Base-by-base conservation (phyloP, 805 yeast genomes). In the Candida sithepensis region DNA sequence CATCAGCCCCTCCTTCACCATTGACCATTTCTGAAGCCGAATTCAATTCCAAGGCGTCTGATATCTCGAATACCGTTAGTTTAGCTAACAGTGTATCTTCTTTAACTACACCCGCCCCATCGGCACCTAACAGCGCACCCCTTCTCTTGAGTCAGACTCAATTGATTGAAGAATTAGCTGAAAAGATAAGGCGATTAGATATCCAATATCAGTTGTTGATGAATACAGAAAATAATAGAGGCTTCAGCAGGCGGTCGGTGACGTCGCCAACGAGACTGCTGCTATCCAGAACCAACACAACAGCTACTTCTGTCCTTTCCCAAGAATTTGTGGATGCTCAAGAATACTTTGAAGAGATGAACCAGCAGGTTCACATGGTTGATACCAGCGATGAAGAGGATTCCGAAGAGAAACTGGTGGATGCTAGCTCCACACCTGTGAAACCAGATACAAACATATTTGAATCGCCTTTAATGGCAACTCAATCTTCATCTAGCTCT, bases 291-390 rank as follows among this genome's bases (percentile, higher is more conserved):
- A 58, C 61, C 2, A 54, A 51, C 18, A 61, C 64, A 1, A 45
- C 59, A 8, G 59, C 61, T 3, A 58, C 62, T 4, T 69, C 77
- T 3, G 58, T 77, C 2, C 66, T 76, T 20, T 72, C 77, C 3
- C 78, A 76, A 40, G 82, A 79, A 43, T 82, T 74, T 56, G 81
- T 65, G 58, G 96, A 88, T 67, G 96, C 96, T 1, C 74, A 74
- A 43, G 92, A 85, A 39, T 74, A 71, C 52, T 64, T 76, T n/a
- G 81, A 74, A 43, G 73, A 72, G 19, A 60, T 64, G 54, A 71
- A 54, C 39, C 68, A 61, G 2, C 84, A 82, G 3, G 88, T 84
- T 13, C 79, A 83, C n/a, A 64, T 84, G 59, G 64, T 82, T 16
- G 69, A 71, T 26, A 68, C 51, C 19, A 56, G 47, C 41, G 56